phyloP scores from a whole-genome alignment of 768 basidiomycete genomes.

The Hypsizygus marmoreus region DNA sequence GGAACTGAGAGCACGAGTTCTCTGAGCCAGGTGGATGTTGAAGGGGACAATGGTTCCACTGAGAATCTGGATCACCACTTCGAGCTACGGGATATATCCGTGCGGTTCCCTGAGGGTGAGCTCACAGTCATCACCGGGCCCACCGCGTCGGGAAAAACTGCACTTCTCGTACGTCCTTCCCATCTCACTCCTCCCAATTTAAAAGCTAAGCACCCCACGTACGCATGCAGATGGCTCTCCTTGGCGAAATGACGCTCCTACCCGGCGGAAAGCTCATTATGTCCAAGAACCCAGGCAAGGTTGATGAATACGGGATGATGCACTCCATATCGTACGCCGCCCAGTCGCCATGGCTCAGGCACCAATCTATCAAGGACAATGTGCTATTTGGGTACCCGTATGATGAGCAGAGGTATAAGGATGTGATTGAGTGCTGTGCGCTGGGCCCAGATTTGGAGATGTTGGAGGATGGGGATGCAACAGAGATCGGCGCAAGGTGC shows the following conservation, averaged over 20 bases:
- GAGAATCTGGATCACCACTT: conserved; percentile 54
- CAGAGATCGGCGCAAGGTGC: conserved; percentile 77
- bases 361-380: conserved; percentile 78
- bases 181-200: neutral
- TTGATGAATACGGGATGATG: conserved; percentile 63
- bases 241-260: conserved; percentile 69
- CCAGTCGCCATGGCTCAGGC: conserved; percentile 70
- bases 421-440: conserved; percentile 84
- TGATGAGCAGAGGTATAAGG: conserved; percentile 73
- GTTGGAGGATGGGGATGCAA: conserved; percentile 83
- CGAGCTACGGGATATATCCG: conserved; percentile 63
- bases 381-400: conserved; percentile 77
- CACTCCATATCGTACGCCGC: conserved; percentile 72
- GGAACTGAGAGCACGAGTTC: no score
- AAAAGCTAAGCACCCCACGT: neutral
- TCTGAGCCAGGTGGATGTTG: no score
- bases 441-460: conserved; percentile 78
- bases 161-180: conserved; percentile 55
- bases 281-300: conserved; percentile 59
- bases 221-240: conserved; percentile 56
- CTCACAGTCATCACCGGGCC: conserved; percentile 77
- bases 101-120: conserved; percentile 73
- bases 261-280: conserved; percentile 57
- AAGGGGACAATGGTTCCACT: conserved; percentile 12
- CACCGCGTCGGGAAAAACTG: conserved; percentile 84